phyloP scores from a whole-genome alignment of 345 rosid genomes.

The Eucalyptus globulus region DNA sequence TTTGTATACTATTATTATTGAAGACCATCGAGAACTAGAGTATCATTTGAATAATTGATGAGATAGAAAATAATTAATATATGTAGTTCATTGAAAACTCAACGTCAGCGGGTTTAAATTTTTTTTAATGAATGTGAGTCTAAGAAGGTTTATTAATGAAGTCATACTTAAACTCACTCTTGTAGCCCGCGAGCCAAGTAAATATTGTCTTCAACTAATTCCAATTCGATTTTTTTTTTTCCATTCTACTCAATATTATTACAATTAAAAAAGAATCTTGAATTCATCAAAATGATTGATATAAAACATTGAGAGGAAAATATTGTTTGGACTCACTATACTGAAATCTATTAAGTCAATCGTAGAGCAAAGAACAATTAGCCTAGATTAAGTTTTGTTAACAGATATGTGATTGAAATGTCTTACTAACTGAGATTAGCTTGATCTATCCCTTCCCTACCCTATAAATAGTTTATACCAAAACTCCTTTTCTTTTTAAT shows the following conservation, averaged over 20 bases:
- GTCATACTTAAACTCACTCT: neutral
- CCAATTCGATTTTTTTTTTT: neutral
- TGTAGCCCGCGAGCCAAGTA: neutral
- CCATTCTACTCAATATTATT: neutral
- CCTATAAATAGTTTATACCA: neutral
- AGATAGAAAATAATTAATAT: neutral
- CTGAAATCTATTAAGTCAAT: neutral
- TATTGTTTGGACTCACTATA: neutral
- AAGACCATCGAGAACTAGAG: neutral
- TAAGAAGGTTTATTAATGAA: neutral
- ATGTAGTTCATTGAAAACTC: neutral
- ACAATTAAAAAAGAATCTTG: neutral
- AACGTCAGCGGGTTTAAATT: neutral
- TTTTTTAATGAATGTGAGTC: neutral
- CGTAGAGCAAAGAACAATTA: neutral
- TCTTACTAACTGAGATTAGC: neutral
- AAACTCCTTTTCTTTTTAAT: neutral
- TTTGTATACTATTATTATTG: neutral
- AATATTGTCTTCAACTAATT: neutral
- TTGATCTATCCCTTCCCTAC: neutral
- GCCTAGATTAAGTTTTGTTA: too few species aligned
- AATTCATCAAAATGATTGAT: neutral
- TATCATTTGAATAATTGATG: neutral
- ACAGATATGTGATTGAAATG: neutral
- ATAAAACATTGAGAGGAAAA: neutral